phyloP scores from a whole-genome alignment of 768 basidiomycete genomes.

The Termitomyces sp. region DNA sequence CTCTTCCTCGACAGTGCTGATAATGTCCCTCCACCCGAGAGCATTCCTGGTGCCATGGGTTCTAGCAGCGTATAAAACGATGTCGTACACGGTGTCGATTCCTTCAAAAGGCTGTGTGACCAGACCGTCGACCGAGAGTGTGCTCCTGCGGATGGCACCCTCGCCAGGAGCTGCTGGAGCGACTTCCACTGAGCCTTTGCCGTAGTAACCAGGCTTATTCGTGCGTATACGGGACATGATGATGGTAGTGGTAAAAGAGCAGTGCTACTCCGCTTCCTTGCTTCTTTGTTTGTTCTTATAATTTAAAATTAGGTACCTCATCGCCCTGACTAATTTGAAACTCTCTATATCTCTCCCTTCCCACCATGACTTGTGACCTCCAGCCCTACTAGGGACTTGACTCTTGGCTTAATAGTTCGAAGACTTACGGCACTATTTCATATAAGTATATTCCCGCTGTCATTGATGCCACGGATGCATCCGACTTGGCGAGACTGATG shows the following conservation, averaged over 20 bases:
- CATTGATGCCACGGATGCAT: neutral
- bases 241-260: conserved; percentile 6
- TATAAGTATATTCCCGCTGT: too few relatives aligned
- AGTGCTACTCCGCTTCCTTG: neutral
- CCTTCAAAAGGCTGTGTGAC: conserved; percentile 68
- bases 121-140: conserved; percentile 51
- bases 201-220: conserved; percentile 44
- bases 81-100: conserved; percentile 77
- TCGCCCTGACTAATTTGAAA: neutral
- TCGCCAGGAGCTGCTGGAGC: conserved; percentile 41
- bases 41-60: too few relatives aligned
- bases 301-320: neutral
- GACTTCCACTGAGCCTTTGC: conserved; percentile 64
- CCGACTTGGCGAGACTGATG: neutral
- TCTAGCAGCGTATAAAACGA: conserved; percentile 73
- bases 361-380: neutral
- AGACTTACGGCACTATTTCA: neutral
- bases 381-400: neutral
- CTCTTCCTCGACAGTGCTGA: too few relatives aligned
- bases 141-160: conserved; percentile 53
- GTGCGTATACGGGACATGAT: conserved; percentile 32
- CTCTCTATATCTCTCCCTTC: neutral
- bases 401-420: neutral
- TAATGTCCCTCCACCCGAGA: too few relatives aligned
- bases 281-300: conserved; percentile 10